Percentiles rank a stretch among this genome's conserved stretches.
These are phyloP conservation scores for Didymella keratinophila DNA, from an alignment of 2,329 filamentous ascomycete species.

Conservation along the genomic window DNA sequence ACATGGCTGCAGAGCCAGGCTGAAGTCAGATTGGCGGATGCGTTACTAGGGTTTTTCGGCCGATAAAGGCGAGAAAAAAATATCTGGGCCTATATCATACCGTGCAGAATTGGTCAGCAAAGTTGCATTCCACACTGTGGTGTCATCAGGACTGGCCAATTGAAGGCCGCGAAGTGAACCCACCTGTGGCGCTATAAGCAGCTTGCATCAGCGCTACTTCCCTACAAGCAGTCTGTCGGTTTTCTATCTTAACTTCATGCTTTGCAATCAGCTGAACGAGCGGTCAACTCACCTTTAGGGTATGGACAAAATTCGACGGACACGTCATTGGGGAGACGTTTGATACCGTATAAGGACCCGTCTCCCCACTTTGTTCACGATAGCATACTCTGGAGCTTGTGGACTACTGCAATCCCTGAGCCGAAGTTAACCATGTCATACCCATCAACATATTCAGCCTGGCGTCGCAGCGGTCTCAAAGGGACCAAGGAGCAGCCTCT, in stretches of 20 bases:
- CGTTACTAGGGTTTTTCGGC: slow-evolving; percentile 15
- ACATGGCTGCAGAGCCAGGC: slow-evolving; percentile 39
- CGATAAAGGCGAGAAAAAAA: neutral
- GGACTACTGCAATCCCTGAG: neutral
- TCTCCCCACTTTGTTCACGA: neutral
- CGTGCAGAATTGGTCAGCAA: neutral
- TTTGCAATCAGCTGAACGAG: neutral
- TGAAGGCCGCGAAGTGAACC: neutral
- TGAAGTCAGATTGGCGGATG: slow-evolving; percentile 19
- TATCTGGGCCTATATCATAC: neutral
- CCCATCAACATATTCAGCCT: slow-evolving; percentile 13
- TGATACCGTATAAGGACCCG: neutral
- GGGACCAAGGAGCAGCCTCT: slow-evolving; percentile 5
- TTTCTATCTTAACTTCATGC: neutral
- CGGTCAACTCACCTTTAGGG: neutral
- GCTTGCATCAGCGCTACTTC: neutral
- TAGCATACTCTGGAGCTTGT: neutral
- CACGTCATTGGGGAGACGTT: neutral
- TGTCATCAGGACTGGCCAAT: neutral
- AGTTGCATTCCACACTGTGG: neutral
- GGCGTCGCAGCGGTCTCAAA: slow-evolving; percentile 14
- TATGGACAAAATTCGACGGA: neutral
- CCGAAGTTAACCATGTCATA: neutral
- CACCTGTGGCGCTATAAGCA: neutral
- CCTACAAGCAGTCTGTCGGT: neutral